These are phyloP conservation scores for Aschersonia sp. DNA, from an alignment of 2,329 filamentous ascomycete species.

Conservation along the genomic window DNA sequence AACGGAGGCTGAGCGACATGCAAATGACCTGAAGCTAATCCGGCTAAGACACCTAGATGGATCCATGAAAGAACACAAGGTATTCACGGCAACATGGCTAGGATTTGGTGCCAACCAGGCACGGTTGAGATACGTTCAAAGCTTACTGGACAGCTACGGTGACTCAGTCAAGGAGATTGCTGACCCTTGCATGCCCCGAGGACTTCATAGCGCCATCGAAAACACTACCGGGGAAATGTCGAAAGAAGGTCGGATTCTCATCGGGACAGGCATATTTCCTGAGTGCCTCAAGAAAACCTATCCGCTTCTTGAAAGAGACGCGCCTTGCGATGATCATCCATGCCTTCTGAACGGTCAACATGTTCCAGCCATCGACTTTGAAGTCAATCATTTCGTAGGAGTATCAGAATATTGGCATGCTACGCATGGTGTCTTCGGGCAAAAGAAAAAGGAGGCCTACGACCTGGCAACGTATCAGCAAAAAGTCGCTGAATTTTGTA, in stretches of 20 bases:
- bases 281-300: slow-evolving; percentile 73
- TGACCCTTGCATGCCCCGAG: slow-evolving; percentile 80
- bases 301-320: slow-evolving; percentile 80
- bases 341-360: slow-evolving; percentile 86
- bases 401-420: slow-evolving; percentile 99
- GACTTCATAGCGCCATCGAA: slow-evolving; percentile 61
- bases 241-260: slow-evolving; percentile 35
- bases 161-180: slow-evolving; percentile 53
- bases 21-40: slow-evolving; percentile 75
- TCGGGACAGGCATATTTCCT: slow-evolving; percentile 78
- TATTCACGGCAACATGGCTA: slow-evolving; percentile 94
- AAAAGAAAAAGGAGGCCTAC: slow-evolving; percentile 61
- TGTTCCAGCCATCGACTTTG: slow-evolving; percentile 90
- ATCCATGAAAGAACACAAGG: slow-evolving; percentile 61
- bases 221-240: slow-evolving; percentile 26
- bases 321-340: slow-evolving; percentile 66
- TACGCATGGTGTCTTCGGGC: slow-evolving; percentile 83
- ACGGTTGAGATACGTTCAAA: slow-evolving; percentile 67
- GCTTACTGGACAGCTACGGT: slow-evolving; percentile 52
- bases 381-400: slow-evolving; percentile 93
- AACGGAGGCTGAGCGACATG: slow-evolving; percentile 81
- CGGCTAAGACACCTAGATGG: slow-evolving; percentile 77
- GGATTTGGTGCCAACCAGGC: slow-evolving; percentile 96
- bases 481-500: slow-evolving; percentile 74
- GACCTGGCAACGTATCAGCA: slow-evolving; percentile 83